Percentiles rank a stretch among this genome's conserved stretches.
These are phyloP conservation scores for Diplodia intermedia DNA, from an alignment of 2,329 filamentous ascomycete species.

Conservation along the genomic window DNA sequence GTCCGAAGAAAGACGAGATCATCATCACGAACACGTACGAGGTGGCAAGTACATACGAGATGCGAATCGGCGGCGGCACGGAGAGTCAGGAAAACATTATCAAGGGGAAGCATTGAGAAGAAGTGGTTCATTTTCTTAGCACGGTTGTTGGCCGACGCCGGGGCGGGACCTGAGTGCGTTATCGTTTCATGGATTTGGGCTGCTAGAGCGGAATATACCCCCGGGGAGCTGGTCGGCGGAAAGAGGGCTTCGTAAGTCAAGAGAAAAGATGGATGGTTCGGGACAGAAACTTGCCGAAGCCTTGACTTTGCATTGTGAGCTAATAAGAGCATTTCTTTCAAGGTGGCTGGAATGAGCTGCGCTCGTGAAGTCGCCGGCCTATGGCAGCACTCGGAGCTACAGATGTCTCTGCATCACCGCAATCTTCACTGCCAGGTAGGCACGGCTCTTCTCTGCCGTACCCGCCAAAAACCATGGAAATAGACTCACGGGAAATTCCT, in stretches of 20 bases:
- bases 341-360: neutral
- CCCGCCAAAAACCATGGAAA: neutral
- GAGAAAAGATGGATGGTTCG: neutral
- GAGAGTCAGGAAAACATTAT: slow-evolving; percentile 24
- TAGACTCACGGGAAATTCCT: too few relatives aligned
- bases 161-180: neutral
- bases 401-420: neutral
- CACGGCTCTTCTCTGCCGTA: neutral
- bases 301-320: neutral
- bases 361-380: neutral
- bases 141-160: neutral
- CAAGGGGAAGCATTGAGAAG: neutral
- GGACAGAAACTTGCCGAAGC: too few relatives aligned
- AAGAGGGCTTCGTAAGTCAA: neutral
- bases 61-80: neutral
- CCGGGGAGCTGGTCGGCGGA: neutral
- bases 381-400: neutral
- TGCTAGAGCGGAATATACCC: neutral
- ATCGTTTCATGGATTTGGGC: neutral
- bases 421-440: neutral
- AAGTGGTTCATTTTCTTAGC: neutral
- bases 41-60: slow-evolving; percentile 19
- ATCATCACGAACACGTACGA: slow-evolving; percentile 21
- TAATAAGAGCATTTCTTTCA: neutral
- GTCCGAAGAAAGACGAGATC: slow-evolving; percentile 20